These are phyloP conservation scores for Botryotinia convoluta DNA, from an alignment of 2,329 filamentous ascomycete species.

Conservation along the genomic window DNA sequence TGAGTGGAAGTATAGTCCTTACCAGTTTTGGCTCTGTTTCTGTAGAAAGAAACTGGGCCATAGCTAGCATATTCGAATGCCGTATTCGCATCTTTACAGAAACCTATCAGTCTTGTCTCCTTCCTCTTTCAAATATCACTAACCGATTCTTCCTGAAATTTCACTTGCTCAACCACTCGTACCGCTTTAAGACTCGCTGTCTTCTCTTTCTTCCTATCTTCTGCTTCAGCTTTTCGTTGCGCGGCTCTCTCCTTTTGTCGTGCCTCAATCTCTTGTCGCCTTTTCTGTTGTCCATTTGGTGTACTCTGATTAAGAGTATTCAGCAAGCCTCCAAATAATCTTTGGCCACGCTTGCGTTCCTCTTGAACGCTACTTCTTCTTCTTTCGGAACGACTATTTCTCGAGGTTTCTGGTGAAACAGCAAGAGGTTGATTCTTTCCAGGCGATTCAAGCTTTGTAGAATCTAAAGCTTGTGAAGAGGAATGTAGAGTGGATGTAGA, in stretches of 20 bases:
- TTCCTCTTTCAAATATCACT: constrained; percentile 39
- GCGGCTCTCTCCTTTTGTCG: constrained; percentile 75
- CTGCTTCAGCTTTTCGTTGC: constrained; percentile 69
- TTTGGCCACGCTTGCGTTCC: constrained; percentile 79
- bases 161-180: constrained; percentile 67
- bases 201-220: constrained; percentile 63
- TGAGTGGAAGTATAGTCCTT: constrained; percentile 39
- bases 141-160: constrained; percentile 75
- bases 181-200: constrained; percentile 58
- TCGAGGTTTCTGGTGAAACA: not conserved
- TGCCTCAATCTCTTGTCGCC: constrained; percentile 76
- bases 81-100: constrained; percentile 55
- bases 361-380: constrained; percentile 55
- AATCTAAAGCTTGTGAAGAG: constrained; percentile 31
- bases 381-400: constrained; percentile 30
- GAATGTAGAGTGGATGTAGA: constrained; percentile 33
- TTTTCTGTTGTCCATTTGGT: constrained; percentile 61
- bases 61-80: constrained; percentile 69
- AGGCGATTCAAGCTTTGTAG: constrained; percentile 18
- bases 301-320: constrained; percentile 65
- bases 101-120: constrained; percentile 15
- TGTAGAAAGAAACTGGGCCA: constrained; percentile 73
- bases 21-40: constrained; percentile 71
- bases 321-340: constrained; percentile 75
- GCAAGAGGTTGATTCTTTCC: constrained; percentile 9